A percentile compares a stretch with the other conserved stretches of the same genome.
Evolutionary conservation across 257 asterid species (phyloP).

Genomic region (Lithospermum erythrorhizon): DNA sequence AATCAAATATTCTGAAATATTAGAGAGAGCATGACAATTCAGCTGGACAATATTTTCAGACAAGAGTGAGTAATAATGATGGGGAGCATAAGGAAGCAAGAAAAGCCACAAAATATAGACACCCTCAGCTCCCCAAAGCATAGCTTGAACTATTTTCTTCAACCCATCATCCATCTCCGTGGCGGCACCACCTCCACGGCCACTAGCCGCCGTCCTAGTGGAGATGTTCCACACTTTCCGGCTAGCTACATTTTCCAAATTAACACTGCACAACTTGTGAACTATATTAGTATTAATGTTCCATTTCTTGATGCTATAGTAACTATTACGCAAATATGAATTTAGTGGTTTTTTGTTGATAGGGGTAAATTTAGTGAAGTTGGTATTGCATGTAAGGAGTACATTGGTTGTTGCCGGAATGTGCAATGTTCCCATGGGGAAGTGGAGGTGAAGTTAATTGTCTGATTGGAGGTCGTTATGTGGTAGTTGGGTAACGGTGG

Average conservation of each 20-base stretch:
- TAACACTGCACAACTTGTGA: neutral
- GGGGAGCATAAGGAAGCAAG: conserved; percentile 88
- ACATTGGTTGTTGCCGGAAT: neutral
- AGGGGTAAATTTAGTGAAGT: neutral
- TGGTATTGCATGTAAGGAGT: neutral
- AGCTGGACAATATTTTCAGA: too few species aligned
- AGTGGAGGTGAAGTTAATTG: neutral
- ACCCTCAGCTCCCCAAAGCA: conserved; percentile 62
- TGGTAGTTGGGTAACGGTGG: neutral
- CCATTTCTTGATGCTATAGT: too few species aligned
- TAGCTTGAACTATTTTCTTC: conserved; percentile 33
- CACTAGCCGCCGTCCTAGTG: conserved; percentile 13
- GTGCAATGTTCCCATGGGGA: neutral
- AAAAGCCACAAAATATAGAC: conserved; percentile 81
- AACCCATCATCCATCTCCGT: conserved; percentile 40
- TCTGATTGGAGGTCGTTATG: too few species aligned
- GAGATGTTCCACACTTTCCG: conserved; percentile 11
- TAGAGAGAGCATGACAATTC: too few species aligned
- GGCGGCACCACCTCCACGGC: conserved; percentile 30
- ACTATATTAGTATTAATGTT: too few species aligned
- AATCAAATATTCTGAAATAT: too few species aligned
- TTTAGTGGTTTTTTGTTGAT: neutral
- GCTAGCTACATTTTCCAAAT: conserved; percentile 4
- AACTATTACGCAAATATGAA: too few species aligned
- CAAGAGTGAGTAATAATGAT: neutral